Base-by-base conservation (phyloP, 345 rosid genomes). In the Raphanus raphanistrum region DNA sequence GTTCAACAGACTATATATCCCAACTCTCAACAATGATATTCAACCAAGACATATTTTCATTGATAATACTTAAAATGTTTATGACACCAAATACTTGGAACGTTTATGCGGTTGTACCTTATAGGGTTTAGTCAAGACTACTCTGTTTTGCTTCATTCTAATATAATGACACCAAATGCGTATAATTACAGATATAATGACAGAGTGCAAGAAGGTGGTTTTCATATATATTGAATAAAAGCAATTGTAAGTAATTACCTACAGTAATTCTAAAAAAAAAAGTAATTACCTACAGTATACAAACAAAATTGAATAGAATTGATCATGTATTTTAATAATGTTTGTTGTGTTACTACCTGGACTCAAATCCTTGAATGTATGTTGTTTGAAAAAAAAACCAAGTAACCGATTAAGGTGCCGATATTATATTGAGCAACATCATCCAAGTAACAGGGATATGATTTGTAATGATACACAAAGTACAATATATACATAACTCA, bases 81-180 rank as follows among this genome's bases (percentile, higher is more conserved):
- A 41, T 41, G 48, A 3, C 48, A 9, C 13, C 48, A 41, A 10
- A 41, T 11, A 41, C 48, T 41, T 11, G 4, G 10, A 41, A 41
- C 13, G 48, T 41, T 54, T 32, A 68, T 78, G 73, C 68, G 68
- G 81, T 78, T 59, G 77, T 72, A 72, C 77, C 78, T 35, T 79
- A 38, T 63, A 67, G 0, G 48, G 60, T 27, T 61, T 50, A 61
- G 78, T 68, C 78, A 79, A 73, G 74, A 67, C 74, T 68, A 68
- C 82, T 72, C 67, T 48, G 54, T 41, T 41, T 41, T 41, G 48
- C 11, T 41, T 41, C 52, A 41, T 66, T 66, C 67, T 17, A 67
- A 41, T 76, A 21, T 21, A 21, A 21, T 21, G 21, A 48, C 63
- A 68, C 21, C 63, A 68, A 60, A 60, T 68, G 28, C 33, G 54